Evolutionary conservation across 306 rosid genomes (phyloP), one percentile per base, ranked within the genome.

Genomic region (Citrullus mucosospermus): DNA sequence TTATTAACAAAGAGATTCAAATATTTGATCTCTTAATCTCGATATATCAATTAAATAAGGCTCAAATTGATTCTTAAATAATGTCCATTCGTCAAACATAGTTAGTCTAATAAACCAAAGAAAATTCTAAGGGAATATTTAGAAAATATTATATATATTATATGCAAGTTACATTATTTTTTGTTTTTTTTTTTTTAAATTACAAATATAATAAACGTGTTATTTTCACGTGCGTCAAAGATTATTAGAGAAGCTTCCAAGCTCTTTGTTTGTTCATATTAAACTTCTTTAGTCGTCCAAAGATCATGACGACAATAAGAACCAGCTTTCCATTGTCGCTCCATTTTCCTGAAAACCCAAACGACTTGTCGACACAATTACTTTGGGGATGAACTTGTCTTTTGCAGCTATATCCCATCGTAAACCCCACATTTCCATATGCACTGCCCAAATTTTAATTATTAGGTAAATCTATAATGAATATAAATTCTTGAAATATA

Each of bases 351-450:
- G 81, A 79, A 54, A 89, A 82, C 41, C 89, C 96, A 41, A 76
- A 76, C 85, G 87, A 87, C 70, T 20, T 84, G 58, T 89, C 92
- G 83, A 17, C 53, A 39, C 90, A 90, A 44, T 16, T 66, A 9
- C 77, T 69, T 0, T 9, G 32, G 28, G 48, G 20, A 3, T 84
- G 80, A 67, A 91, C 6, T 81, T 68, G 78, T 80, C 90, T 79
- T 58, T 76, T 28, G 46, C 96, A 91, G 51, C 88, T 85, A 48
- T 89, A 91, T n/a, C 97, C 96, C 6, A 53, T 86, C 36, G 96
- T 65, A 44, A 88, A 82, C 15, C 93, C 97, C 41, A 88, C 97
- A 51, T 93, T 93, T 54, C 96, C 98, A 72, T 88, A 93, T 34
- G 93, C 95, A 86, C 98, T 89, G 32, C 28, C 28, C 28, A 25